Conservation (phyloP, 2,329 filamentous ascomycete genomes). For the Hypoxylon sp. region DNA sequence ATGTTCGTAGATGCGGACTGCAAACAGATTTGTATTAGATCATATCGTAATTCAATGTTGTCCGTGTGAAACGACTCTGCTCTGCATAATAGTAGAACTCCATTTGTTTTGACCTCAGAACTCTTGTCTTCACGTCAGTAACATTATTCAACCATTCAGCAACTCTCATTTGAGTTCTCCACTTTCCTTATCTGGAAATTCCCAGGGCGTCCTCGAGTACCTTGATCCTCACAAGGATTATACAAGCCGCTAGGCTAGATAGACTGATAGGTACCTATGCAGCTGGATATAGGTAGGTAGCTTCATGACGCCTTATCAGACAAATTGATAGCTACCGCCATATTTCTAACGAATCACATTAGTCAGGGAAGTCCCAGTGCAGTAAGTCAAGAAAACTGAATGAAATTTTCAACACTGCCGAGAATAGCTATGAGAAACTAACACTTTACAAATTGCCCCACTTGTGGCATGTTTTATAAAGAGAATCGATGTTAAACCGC, state of each 20-base stretch:
- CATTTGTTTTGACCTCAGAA: too few relatives aligned
- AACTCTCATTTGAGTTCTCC: neutral
- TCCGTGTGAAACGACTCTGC: neutral
- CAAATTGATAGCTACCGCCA: too few relatives aligned
- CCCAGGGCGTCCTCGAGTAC: neutral
- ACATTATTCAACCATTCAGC: neutral
- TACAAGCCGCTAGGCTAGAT: neutral
- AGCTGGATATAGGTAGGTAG: too few relatives aligned
- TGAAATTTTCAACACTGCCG: too few relatives aligned
- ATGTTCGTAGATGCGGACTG: neutral
- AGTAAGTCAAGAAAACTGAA: too few relatives aligned
- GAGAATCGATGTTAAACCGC: neutral
- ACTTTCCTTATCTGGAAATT: conserved; percentile 8
- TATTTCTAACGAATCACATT: too few relatives aligned
- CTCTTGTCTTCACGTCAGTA: too few relatives aligned
- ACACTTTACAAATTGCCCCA: neutral
- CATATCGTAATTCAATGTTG: neutral
- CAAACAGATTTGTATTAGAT: neutral
- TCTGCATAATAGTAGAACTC: neutral
- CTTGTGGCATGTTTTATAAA: neutral
- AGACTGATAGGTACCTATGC: too few relatives aligned
- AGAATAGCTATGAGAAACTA: neutral
- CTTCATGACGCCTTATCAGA: neutral
- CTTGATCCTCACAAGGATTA: neutral
- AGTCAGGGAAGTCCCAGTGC: too few relatives aligned